Conservation (phyloP, 805 yeast genomes). For the Candida pseudoglaebosa region DNA sequence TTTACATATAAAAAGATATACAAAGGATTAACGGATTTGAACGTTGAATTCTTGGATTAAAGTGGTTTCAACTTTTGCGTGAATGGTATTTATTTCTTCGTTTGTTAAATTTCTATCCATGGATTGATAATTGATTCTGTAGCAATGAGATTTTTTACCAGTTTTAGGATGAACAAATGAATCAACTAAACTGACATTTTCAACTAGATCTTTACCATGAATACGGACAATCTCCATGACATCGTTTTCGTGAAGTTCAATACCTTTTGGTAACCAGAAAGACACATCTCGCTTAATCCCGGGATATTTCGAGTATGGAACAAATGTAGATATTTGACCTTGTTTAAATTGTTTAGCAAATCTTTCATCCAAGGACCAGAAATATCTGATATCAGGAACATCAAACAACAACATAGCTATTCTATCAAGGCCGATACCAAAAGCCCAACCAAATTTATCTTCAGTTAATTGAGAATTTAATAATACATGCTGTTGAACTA, state of each 20-base stretch:
- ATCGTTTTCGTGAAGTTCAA: conserved; percentile 74
- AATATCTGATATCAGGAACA: conserved; percentile 88
- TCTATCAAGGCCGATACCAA: conserved; percentile 92
- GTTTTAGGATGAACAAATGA: conserved; percentile 84
- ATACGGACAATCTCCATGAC: conserved; percentile 88
- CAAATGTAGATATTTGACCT: conserved; percentile 66
- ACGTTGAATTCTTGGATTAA: conserved; percentile 52
- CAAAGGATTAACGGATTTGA: conserved; percentile 50
- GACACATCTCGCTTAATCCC: conserved; percentile 84
- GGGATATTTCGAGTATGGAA: conserved; percentile 89
- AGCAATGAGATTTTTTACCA: conserved; percentile 73
- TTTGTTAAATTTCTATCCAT: conserved; percentile 92
- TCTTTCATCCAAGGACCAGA: conserved; percentile 84
- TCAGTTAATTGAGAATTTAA: conserved; percentile 61
- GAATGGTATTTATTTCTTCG: conserved; percentile 74
- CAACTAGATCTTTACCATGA: conserved; percentile 83
- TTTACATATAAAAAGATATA: too few relatives aligned
- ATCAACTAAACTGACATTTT: conserved; percentile 76
- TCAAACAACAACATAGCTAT: conserved; percentile 95
- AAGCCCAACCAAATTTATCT: conserved; percentile 89
- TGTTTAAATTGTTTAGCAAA: conserved; percentile 68
- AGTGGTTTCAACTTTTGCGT: conserved; percentile 58
- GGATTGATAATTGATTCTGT: conserved; percentile 87
- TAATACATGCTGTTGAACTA: conserved; percentile 75
- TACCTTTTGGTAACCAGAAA: conserved; percentile 71